phyloP scores from a whole-genome alignment of 768 basidiomycete species.

The Lentinula detonsa region DNA sequence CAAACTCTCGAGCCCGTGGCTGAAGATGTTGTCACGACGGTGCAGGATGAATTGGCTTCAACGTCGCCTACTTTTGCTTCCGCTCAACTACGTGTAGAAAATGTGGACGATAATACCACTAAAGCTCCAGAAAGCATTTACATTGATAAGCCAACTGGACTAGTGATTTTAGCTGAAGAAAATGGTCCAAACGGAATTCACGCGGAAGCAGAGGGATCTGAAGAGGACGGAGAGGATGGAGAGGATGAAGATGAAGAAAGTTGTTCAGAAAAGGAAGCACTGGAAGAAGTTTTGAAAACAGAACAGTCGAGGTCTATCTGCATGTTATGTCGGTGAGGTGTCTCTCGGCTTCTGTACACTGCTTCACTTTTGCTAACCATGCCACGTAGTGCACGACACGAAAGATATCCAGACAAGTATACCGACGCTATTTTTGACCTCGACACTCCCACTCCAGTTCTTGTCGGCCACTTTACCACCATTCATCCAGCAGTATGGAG shows the following conservation, averaged over 20 bases:
- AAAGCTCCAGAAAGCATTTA: background rate
- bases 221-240: background rate
- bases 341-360: background rate
- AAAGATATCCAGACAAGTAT: background rate
- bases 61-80: background rate
- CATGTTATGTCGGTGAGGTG: slow-evolving; percentile 2
- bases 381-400: background rate
- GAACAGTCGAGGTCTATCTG: background rate
- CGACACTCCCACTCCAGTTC: background rate
- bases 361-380: background rate
- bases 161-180: background rate
- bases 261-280: background rate
- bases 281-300: background rate
- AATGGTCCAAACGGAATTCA: background rate
- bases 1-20: background rate
- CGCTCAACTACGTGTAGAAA: background rate
- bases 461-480: background rate
- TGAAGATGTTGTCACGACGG: background rate
- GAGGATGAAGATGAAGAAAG: background rate
- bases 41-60: background rate
- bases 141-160: background rate
- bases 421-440: background rate
- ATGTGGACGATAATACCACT: background rate
- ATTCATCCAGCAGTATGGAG: background rate
- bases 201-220: background rate